These are phyloP conservation scores for Thielaviopsis cerberus DNA, from an alignment of 2,329 filamentous ascomycete species.

Conservation along the genomic window DNA sequence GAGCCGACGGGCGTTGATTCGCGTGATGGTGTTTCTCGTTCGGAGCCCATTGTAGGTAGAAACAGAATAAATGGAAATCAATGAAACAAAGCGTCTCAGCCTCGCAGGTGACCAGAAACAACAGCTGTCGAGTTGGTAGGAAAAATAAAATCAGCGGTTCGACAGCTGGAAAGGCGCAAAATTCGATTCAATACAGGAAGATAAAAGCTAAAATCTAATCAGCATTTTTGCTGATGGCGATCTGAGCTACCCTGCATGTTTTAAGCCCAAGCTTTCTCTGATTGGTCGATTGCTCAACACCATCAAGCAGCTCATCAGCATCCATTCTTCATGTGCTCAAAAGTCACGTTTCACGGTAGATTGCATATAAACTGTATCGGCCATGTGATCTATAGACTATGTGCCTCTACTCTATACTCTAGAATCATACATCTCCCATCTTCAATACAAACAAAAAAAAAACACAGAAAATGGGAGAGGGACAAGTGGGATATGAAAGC, in stretches of 20 bases:
- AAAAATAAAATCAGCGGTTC: neutral
- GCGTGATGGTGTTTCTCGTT: slow-evolving; percentile 8
- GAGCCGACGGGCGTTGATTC: neutral
- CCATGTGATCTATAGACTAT: neutral
- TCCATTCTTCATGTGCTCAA: too few relatives aligned
- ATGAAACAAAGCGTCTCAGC: neutral
- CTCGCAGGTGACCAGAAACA: neutral
- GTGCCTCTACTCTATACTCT: neutral
- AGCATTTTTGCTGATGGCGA: too few relatives aligned
- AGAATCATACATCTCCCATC: neutral
- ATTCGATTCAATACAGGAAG: neutral
- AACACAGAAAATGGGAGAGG: neutral
- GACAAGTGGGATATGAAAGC: neutral
- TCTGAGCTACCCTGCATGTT: too few relatives aligned
- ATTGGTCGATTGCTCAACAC: too few relatives aligned
- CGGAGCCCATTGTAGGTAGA: neutral
- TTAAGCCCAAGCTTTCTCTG: too few relatives aligned
- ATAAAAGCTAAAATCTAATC: too few relatives aligned
- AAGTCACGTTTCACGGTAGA: too few relatives aligned
- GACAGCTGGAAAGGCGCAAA: neutral
- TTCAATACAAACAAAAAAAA: neutral
- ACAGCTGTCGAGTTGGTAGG: neutral
- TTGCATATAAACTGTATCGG: neutral
- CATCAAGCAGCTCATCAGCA: too few relatives aligned
- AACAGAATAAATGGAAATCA: neutral